Percentiles rank a stretch among this genome's conserved stretches.
phyloP scores from a whole-genome alignment of 768 basidiomycete genomes.

The Coprinellus micaceus region DNA sequence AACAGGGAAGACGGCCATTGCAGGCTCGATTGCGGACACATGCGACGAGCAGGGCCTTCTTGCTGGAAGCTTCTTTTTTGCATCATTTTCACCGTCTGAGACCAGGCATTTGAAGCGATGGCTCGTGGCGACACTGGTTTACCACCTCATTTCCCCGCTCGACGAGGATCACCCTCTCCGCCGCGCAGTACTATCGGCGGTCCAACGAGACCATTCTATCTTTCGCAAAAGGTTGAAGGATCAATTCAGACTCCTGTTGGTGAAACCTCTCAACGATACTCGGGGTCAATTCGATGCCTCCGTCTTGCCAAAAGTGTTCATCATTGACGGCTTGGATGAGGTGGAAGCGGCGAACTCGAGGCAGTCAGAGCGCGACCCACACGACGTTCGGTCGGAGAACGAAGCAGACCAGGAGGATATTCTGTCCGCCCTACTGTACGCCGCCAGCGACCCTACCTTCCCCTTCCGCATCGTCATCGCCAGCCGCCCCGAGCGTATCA shows the following conservation, averaged over 20 bases:
- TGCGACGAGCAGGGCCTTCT: background rate
- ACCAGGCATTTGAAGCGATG: background rate
- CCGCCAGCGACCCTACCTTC: background rate
- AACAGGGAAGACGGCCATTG: background rate
- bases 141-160: background rate
- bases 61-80: slow-evolving; percentile 12
- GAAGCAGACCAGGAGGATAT: slow-evolving; percentile 1
- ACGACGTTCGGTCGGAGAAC: background rate
- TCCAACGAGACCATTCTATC: no score
- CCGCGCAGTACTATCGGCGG: background rate
- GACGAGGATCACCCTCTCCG: background rate
- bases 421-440: slow-evolving; percentile 2
- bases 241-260: background rate
- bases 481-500: slow-evolving; percentile 7
- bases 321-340: slow-evolving; percentile 14
- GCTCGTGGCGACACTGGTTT: slow-evolving; percentile 1
- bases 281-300: background rate
- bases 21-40: background rate
- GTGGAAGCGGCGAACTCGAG: background rate
- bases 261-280: background rate
- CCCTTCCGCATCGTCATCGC: slow-evolving; percentile 5
- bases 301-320: background rate
- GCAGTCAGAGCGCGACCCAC: background rate
- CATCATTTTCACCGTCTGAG: background rate
- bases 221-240: no score